These are phyloP conservation scores for Pythium periplocum DNA, from an alignment of 352 stramenopile species.

Conservation along the genomic window DNA sequence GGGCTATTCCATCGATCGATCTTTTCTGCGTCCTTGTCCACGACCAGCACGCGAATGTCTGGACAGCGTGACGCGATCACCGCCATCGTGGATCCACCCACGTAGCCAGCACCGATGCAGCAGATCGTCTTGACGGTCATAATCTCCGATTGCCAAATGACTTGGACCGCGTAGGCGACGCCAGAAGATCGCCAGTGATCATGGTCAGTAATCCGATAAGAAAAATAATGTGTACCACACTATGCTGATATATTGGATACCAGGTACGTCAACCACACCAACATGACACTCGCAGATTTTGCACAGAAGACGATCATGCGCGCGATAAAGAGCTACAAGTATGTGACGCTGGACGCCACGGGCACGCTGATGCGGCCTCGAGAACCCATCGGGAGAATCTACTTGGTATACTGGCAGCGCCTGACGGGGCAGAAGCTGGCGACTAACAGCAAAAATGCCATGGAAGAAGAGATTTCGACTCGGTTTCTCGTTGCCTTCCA, in stretches of 20 bases:
- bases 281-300: no score
- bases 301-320: no score
- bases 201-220: no score
- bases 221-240: no score
- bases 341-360: conserved; percentile 68
- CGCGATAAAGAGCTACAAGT: no score
- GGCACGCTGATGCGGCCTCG: conserved; percentile 55
- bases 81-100: conserved; percentile 95
- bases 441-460: conserved; percentile 1
- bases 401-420: conserved; percentile 39
- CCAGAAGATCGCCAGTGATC: no score
- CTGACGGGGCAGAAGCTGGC: conserved; percentile 19
- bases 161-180: no score
- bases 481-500: conserved; percentile 30
- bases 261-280: no score
- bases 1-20: conserved; percentile 91
- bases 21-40: conserved; percentile 84
- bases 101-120: conserved; percentile 92
- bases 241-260: no score
- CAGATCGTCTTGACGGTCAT: conserved; percentile 32
- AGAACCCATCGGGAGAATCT: conserved; percentile 39
- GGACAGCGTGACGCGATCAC: conserved; percentile 92
- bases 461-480: conserved; percentile 8
- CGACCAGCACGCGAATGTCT: conserved; percentile 88
- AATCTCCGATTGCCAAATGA: no score